Evolutionary conservation across 371 early-diverging fungal genomes (phyloP).

Genomic region (Mycotypha africana): DNA sequence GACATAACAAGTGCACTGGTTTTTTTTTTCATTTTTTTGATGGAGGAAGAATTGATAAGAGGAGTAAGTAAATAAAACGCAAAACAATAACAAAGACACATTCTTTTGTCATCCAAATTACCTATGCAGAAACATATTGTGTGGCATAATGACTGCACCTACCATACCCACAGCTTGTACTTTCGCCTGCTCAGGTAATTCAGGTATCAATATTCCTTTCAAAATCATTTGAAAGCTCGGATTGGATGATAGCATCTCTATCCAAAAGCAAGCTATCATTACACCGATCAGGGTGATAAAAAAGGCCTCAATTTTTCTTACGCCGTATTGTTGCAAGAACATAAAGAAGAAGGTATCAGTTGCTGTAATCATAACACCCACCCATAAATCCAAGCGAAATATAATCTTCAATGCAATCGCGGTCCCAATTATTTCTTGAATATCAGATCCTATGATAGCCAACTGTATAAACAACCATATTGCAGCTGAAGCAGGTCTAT

Average conservation of each 20-base stretch:
- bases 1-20: slow-evolving; percentile 57
- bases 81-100: not conserved
- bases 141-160: slow-evolving; percentile 74
- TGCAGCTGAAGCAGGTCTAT: slow-evolving; percentile 28
- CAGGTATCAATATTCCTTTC: slow-evolving; percentile 54
- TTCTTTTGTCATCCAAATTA: slow-evolving; percentile 6
- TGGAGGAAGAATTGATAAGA: too few species aligned
- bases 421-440: slow-evolving; percentile 74
- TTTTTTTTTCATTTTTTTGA: too few species aligned
- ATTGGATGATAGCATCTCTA: slow-evolving; percentile 57
- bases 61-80: too few species aligned
- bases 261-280: slow-evolving; percentile 65
- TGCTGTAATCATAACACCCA: slow-evolving; percentile 67
- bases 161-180: slow-evolving; percentile 68
- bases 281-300: slow-evolving; percentile 58
- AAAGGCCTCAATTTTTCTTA: slow-evolving; percentile 60
- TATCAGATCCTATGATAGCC: slow-evolving; percentile 75
- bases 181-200: slow-evolving; percentile 49
- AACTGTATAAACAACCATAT: slow-evolving; percentile 64
- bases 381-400: slow-evolving; percentile 52
- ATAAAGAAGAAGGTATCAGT: slow-evolving; percentile 67
- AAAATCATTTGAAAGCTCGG: slow-evolving; percentile 51
- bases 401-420: slow-evolving; percentile 70
- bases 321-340: slow-evolving; percentile 59
- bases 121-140: slow-evolving; percentile 70